Evolutionary conservation across 2,329 filamentous ascomycete species (phyloP).

Genomic region (Sporothrix protearum): DNA sequence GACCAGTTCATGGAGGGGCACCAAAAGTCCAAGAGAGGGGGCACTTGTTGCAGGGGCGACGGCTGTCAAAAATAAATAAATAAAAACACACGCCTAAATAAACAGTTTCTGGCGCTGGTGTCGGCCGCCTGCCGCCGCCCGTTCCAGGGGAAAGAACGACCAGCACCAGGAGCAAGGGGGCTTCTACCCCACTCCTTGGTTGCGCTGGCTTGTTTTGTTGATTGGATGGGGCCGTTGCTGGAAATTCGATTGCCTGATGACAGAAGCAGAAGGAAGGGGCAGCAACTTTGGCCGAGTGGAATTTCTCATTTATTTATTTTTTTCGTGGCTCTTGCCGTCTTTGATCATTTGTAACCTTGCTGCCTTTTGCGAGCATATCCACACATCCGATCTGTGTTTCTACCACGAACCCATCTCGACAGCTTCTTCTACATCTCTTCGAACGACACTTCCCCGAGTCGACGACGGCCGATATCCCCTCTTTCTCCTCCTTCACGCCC

Average conservation of each 20-base stretch:
- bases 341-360: not conserved
- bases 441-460: not conserved
- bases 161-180: not conserved
- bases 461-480: slow-evolving; percentile 9
- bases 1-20: slow-evolving; percentile 19
- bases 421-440: no score
- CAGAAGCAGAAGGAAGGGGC: not conserved
- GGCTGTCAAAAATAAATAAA: slow-evolving; percentile 17
- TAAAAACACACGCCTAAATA: slow-evolving; percentile 11
- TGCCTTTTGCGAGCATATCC: not conserved
- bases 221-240: slow-evolving; percentile 22
- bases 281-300: not conserved
- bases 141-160: not conserved
- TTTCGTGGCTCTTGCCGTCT: not conserved
- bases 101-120: not conserved
- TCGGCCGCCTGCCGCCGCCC: not conserved
- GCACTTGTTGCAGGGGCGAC: slow-evolving; percentile 20
- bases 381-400: not conserved
- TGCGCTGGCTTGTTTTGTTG: slow-evolving; percentile 24
- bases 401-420: not conserved
- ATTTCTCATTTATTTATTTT: not conserved
- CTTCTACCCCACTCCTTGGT: slow-evolving; percentile 22
- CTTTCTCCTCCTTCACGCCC: not conserved
- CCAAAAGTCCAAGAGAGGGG: not conserved
- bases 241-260: slow-evolving; percentile 18